Evolutionary conservation across 139 green algal genomes (phyloP).

Genomic region (Penium margaritaceum): DNA sequence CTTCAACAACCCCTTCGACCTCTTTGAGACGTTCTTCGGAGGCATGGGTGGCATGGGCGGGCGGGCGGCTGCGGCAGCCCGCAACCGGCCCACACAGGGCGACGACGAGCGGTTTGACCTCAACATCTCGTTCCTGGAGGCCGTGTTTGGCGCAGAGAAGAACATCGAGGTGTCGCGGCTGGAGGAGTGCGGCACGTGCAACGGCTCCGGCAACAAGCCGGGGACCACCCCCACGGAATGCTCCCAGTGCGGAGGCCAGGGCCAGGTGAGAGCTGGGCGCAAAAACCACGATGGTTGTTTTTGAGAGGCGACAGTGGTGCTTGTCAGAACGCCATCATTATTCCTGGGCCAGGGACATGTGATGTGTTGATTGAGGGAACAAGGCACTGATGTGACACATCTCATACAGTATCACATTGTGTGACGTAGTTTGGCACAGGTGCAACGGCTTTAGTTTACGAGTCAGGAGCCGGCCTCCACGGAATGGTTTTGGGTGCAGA

Average conservation of each 20-base stretch:
- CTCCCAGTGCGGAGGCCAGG: constrained; percentile 73
- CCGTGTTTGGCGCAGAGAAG: constrained; percentile 56
- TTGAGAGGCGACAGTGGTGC: too few species aligned
- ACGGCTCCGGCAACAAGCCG: constrained; percentile 65
- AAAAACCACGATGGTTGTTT: too few species aligned
- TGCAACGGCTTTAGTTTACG: too few species aligned
- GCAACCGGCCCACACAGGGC: constrained; percentile 55
- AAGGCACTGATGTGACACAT: too few species aligned
- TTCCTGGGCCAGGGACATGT: too few species aligned
- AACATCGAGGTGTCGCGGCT: constrained; percentile 82
- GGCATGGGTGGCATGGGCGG: constrained; percentile 53
- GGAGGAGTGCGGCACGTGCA: constrained; percentile 58
- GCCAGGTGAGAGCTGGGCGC: too few species aligned
- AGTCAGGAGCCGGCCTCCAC: too few species aligned
- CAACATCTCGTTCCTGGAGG: constrained; percentile 43
- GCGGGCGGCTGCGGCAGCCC: constrained; percentile 47
- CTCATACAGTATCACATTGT: too few species aligned
- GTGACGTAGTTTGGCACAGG: too few species aligned
- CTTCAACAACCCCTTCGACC: constrained; percentile 91
- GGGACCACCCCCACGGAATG: constrained; percentile 77
- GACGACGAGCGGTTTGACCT: constrained; percentile 68
- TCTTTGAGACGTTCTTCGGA: constrained; percentile 98
- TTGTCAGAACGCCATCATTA: too few species aligned
- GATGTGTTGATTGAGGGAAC: too few species aligned
- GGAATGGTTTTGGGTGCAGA: too few species aligned